Evolutionary conservation across 805 yeast species (phyloP), one percentile per base, ranked within the genome.

Genomic region (Wickerhamiella spandovensis): DNA sequence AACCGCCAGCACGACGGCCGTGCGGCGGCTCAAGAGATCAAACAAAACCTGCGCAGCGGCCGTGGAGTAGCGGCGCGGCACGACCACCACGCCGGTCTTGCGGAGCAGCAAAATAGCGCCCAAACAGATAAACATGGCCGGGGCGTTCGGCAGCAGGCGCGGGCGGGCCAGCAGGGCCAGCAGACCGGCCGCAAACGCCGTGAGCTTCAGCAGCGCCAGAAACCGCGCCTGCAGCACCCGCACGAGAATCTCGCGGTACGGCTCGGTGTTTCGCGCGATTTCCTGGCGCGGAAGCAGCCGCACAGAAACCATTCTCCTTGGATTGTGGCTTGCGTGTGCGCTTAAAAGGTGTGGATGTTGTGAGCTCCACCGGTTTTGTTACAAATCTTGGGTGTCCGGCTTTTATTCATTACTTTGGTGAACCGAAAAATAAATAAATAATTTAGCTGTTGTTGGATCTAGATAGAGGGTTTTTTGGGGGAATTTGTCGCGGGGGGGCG

Each of bases 241-340:
- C 10, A 51, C 49, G 21, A 56, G 46, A 23, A 56, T 10, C 12
- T 3, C 13, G n/a, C 42, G 20, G 43, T 56, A 56, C 5, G 54
- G 56, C 30, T 41, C 47, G 28, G 49, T 48, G 25, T 50, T 47
- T 1, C 51, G 54, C 20, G 47, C 52, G 20, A 50, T 43, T 47
- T 49, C 43, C 41, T 51, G 49, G 24, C 50, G 54, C 37, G 59
- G 60, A 23, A 56, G 48, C 23, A 55, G 47, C 43, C 59, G 48
- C 38, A 56, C 56, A 13, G 51, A 43, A 20, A 23, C 32, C 32
- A 43, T 21, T 21, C 4, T n/a, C n/a, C n/a, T n/a, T n/a, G n/a
- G 41, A 13, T 37, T 13, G n/a, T 18, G n/a, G n/a, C n/a, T n/a
- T n/a, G n/a, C n/a, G n/a, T n/a, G n/a, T n/a, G n/a, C n/a, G n/a